phyloP scores from a whole-genome alignment of 495 filamentous ascomycete genomes.

The Podospora conica region DNA sequence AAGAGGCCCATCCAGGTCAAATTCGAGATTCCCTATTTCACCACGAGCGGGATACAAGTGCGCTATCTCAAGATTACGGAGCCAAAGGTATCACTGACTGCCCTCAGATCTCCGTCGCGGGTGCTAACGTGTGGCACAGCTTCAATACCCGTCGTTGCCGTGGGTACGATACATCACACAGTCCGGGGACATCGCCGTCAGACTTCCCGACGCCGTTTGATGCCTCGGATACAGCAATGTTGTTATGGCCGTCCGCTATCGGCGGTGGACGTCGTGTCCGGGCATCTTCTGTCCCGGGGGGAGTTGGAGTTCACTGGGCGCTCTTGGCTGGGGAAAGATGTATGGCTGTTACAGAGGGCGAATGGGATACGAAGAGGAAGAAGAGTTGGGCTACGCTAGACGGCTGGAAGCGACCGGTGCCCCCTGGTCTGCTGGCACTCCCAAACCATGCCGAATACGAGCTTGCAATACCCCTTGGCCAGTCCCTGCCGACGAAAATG shows the following conservation, averaged over 20 bases:
- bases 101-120: neutral
- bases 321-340: neutral
- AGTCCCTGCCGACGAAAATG: neutral
- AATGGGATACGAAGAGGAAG: neutral
- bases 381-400: neutral
- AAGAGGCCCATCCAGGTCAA: conserved; percentile 98
- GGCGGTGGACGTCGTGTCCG: neutral
- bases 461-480: neutral
- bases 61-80: conserved; percentile 99
- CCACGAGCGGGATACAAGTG: conserved; percentile 96
- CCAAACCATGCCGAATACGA: neutral
- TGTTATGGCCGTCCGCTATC: neutral
- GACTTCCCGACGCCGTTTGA: conserved; percentile 81
- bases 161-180: conserved; percentile 99
- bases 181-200: conserved; percentile 89
- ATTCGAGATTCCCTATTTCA: conserved; percentile 99
- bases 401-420: neutral
- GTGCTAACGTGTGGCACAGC: conserved; percentile 41
- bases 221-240: neutral
- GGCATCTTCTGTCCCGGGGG: neutral
- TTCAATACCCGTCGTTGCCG: conserved; percentile 96
- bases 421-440: neutral
- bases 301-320: neutral
- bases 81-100: conserved; percentile 68
- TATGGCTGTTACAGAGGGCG: neutral